Evolutionary conservation across 2,329 filamentous ascomycete species (phyloP), one percentile per base, ranked within the genome.

Genomic region (Celoporthe dispersa): DNA sequence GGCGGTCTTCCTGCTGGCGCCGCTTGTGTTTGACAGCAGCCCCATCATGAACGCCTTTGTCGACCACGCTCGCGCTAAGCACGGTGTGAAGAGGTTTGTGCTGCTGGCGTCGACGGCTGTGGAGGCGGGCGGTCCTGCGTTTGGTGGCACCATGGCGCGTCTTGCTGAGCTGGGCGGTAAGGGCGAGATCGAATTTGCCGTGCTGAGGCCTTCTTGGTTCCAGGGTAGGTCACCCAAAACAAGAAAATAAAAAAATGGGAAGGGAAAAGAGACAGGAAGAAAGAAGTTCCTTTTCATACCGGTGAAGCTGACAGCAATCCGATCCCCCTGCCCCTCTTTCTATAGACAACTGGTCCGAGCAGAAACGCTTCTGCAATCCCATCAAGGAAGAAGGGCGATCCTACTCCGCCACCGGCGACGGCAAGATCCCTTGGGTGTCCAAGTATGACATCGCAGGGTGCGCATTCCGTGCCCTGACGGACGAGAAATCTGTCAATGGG

Each of bases 161-260:
- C 73, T 85, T 33, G 71, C 76, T 11, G 76, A 80, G 73, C 77
- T 82, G 1, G 80, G 79, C 16, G 73, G 75, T 22, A 61, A 69
- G 31, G 79, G 78, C 0, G 76, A 79, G 22, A 73, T 83, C 0
- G 81, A 82, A 66, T 86, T 80, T 78, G 78, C 79, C 6, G 79
- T 84, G 9, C 69, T 86, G 72, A 74, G 83, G 69, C 82, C 84
- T 5, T 83, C 80, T 22, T 87, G 84, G 82, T 86, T 86, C 69
- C 83, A 51, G 3, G 35, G 57, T 71, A 33, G 33, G 9, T 65
- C 61, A 57, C 55, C 35, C 60, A 59, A 1, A 25, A 9, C n/a
- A 8, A 8, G 22, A n/a, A 48, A 19, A 48, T 8, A 48, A 22
- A 48, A 11, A 44, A 11, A n/a, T 1, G 6, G 11, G 22, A n/a